Evolutionary conservation across 75 land plant species (phyloP).

Genomic region (Selaginella moellendorffii): DNA sequence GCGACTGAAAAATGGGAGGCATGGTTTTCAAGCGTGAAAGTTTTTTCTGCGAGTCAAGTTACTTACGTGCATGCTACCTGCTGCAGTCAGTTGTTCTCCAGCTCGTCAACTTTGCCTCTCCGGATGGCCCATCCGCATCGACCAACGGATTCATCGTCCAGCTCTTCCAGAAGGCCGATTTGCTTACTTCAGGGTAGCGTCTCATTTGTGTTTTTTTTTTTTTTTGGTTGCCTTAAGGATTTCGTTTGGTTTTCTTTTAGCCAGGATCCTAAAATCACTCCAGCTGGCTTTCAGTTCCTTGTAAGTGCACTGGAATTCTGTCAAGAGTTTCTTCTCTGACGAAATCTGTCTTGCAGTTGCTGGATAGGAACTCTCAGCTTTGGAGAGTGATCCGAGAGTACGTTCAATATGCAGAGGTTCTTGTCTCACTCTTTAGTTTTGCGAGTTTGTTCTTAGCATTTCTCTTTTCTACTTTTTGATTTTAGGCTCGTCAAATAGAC

Average conservation of each 20-base stretch:
- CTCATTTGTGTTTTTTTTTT: not conserved
- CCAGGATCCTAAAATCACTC: slow-evolving; percentile 60
- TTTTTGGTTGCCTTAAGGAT: not conserved
- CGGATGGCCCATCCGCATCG: slow-evolving; percentile 38
- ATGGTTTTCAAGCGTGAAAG: too few relatives aligned
- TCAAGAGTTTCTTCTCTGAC: too few relatives aligned
- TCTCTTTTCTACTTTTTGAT: not conserved
- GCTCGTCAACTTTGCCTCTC: slow-evolving; percentile 54
- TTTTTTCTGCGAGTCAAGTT: too few relatives aligned
- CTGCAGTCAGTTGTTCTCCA: slow-evolving; percentile 78
- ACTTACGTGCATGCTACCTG: too few relatives aligned
- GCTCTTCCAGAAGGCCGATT: slow-evolving; percentile 63
- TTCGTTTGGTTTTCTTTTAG: slow-evolving; percentile 7
- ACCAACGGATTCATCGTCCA: slow-evolving; percentile 54
- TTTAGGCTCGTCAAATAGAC: slow-evolving; percentile 14
- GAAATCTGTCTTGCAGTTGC: slow-evolving; percentile 40
- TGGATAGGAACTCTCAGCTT: slow-evolving; percentile 95
- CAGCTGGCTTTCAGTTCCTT: slow-evolving; percentile 90
- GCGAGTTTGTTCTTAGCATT: not conserved
- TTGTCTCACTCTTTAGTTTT: too few relatives aligned
- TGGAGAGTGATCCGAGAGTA: slow-evolving; percentile 96
- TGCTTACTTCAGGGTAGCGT: slow-evolving; percentile 26
- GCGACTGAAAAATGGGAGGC: slow-evolving; percentile 97
- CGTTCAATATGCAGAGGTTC: slow-evolving; percentile 77
- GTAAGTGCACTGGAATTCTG: slow-evolving; percentile 23